phyloP scores from a whole-genome alignment of 140 eudicot species.

The Cichorium intybus region DNA sequence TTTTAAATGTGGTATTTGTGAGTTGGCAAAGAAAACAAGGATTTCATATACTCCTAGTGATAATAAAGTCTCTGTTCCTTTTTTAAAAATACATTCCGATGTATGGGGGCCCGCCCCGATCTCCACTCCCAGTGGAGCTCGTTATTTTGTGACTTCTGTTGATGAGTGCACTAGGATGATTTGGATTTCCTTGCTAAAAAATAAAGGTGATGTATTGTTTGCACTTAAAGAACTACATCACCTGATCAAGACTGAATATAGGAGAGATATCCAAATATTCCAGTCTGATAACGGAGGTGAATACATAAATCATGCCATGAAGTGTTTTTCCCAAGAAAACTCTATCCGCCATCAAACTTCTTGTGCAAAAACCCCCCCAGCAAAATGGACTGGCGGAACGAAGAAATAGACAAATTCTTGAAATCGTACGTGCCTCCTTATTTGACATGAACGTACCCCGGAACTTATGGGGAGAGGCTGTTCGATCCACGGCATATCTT shows the following conservation, averaged over 20 bases:
- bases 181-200: background rate
- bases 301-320: background rate
- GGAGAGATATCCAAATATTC: background rate
- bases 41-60: background rate
- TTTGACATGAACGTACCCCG: too few species aligned
- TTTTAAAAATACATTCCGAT: background rate
- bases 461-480: too few species aligned
- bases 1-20: background rate
- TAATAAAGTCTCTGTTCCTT: background rate
- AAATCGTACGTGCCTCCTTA: too few species aligned
- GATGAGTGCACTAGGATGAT: conserved; percentile 6
- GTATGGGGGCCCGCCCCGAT: conserved; percentile 2
- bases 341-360: conserved; percentile 1
- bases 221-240: background rate
- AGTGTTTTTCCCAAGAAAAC: background rate
- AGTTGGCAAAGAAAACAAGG: too few species aligned
- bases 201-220: background rate
- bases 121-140: background rate
- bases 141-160: conserved; percentile 7
- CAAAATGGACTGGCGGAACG: too few species aligned
- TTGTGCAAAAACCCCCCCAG: too few species aligned
- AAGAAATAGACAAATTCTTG: too few species aligned
- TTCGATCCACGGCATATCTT: too few species aligned
- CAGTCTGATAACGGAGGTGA: background rate
- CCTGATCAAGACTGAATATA: background rate